Conservation (phyloP, 177 flowering plant genomes). For the Telopea speciosissima region DNA sequence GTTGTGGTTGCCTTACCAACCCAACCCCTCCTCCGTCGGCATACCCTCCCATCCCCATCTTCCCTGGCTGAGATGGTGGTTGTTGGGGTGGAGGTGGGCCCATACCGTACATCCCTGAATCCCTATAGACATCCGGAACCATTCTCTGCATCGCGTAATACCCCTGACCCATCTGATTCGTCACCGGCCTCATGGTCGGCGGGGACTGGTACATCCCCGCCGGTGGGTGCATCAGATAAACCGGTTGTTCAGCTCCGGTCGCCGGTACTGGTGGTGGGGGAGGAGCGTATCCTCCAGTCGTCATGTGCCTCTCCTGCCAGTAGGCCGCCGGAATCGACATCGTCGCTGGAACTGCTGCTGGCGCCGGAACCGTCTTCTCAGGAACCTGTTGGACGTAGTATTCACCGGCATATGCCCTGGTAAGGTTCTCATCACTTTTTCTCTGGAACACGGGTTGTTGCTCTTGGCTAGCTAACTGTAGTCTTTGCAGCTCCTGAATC, state of each 20-base stretch:
- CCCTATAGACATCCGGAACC: slow-evolving; percentile 31
- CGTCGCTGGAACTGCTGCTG: slow-evolving; percentile 6
- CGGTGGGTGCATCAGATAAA: slow-evolving; percentile 32
- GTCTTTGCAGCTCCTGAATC: slow-evolving; percentile 49
- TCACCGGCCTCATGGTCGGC: slow-evolving; percentile 26
- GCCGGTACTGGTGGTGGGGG: background rate
- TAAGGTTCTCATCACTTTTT: slow-evolving; percentile 25
- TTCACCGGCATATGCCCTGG: slow-evolving; percentile 34
- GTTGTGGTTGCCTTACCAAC: slow-evolving; percentile 18
- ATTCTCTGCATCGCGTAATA: slow-evolving; percentile 42
- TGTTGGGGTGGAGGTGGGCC: background rate
- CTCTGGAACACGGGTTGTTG: slow-evolving; percentile 22
- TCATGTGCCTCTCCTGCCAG: slow-evolving; percentile 33
- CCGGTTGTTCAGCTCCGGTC: slow-evolving; percentile 30
- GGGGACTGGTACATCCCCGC: slow-evolving; percentile 31
- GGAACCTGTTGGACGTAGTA: slow-evolving; percentile 29
- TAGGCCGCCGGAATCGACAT: slow-evolving; percentile 25
- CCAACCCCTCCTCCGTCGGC: slow-evolving; percentile 17
- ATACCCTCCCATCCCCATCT: slow-evolving; percentile 21
- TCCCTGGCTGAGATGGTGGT: slow-evolving; percentile 10
- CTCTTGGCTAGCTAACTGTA: slow-evolving; percentile 39
- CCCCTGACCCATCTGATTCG: slow-evolving; percentile 35
- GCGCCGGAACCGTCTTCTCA: slow-evolving; percentile 18
- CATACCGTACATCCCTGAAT: background rate
- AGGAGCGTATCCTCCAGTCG: slow-evolving; percentile 25